Evolutionary conservation across 2,329 filamentous ascomycete genomes (phyloP), one percentile per base, ranked within the genome.

Genomic region (Trichoderma brevicompactum): DNA sequence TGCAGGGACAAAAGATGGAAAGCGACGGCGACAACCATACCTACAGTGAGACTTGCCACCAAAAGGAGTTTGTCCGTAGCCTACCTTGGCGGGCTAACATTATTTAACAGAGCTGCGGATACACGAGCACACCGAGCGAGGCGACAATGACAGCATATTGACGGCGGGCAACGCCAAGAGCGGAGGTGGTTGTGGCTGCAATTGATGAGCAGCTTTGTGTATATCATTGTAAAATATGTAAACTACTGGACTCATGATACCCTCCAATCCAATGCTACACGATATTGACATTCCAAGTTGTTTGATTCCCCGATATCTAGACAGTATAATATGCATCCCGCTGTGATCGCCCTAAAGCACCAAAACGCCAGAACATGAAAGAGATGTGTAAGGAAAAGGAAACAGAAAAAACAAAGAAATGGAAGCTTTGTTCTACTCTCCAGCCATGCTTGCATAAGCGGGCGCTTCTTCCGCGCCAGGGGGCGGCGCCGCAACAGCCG

Each of bases 71-170:
- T 12, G 36, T 43, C 4, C 10, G 5, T 13, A 52, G 17, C 19
- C 7, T 7, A 12, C 12, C 28, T n/a, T 15, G 6, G 3, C 3
- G 40, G 44, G 43, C 54, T 58, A 36, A 52, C 43, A 8, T 2
- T 6, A 7, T 19, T 9, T 2, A 10, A 23, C 70, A 97, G 93
- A 90, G 75, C 80, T 98, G 65, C 85, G 89, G 59, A 97, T 99
- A 78, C 95, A 98, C 76, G 86, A 96, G 67, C 82, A 96, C 69
- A 99, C 90, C 36, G 94, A 99, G 78, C 85, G 92, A 69, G 93
- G 95, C 62, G 91, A 98, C 79, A 99, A 99, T 74, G 93, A 97
- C 71, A 92, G 89, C 40, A 87, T 97, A 72, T 96, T 94, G 78
- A 81, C 87, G 59, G 83, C 84, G 2, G 82, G 79, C 66, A 76